Evolutionary conservation across 441 rosid genomes (phyloP), one percentile per base, ranked within the genome.

Genomic region (Gossypium aridum): DNA sequence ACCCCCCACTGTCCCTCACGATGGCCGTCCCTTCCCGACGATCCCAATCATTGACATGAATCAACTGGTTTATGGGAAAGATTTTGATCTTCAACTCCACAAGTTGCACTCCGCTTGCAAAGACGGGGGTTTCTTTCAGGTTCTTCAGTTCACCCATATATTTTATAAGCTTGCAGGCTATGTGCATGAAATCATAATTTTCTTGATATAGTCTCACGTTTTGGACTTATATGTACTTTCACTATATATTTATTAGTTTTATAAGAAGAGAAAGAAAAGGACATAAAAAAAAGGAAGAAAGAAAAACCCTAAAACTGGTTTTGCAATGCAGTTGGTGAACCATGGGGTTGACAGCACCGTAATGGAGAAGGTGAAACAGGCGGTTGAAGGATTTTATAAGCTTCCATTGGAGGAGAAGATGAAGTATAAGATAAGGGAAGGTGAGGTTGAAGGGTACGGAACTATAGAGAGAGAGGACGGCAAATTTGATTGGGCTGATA

Each of bases 51-150:
- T 75, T 28, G 78, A 75, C 67, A 12, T 75, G 73, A 13, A 14
- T 5, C 64, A 13, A 7, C 19, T 75, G 20, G 39, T 75, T 45
- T 43, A 31, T 9, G 49, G 28, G 26, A 26, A 14, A 9, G 26
- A 31, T 19, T 19, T 4, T 4, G 23, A 28, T 4, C 28, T 4
- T 63, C 85, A 88, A 62, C 82, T 88, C 2, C 54, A 80, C 47
- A 85, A 82, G 80, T 53, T 88, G 71, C 81, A 86, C 69, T 75
- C 80, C 12, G 17, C 86, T 20, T 83, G 87, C 81, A 79, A 82
- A 60, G 84, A 87, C 2, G 85, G 83, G 87, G 86, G 89, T 22
- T 12, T 86, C 76, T 85, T 86, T 77, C 85, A 88, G 85, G 87
- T 83, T 67, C n/a, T 26, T 45, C 22, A 62, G 2, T 28, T 66